Percentiles rank a stretch among this genome's conserved stretches.
Evolutionary conservation across 805 yeast species (phyloP).

Genomic region (Pichia heedii): DNA sequence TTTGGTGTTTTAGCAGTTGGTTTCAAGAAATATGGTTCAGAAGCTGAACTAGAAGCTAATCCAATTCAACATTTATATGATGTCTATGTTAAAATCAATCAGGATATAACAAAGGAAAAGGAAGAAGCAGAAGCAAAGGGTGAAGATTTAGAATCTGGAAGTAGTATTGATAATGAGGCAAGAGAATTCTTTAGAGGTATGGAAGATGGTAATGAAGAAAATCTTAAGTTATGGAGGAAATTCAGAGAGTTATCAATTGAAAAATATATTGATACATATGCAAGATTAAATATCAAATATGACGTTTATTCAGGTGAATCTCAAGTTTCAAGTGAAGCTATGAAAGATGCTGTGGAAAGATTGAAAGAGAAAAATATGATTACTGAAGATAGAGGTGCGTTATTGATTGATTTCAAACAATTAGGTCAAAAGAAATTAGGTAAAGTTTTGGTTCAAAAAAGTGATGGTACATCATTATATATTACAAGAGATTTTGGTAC

Average conservation of each 20-base stretch:
- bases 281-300: slow-evolving; percentile 81
- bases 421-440: slow-evolving; percentile 82
- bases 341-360: slow-evolving; percentile 54
- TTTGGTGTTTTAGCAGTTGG: slow-evolving; percentile 95
- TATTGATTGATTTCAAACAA: slow-evolving; percentile 73
- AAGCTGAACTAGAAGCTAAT: slow-evolving; percentile 57
- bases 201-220: slow-evolving; percentile 88
- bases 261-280: slow-evolving; percentile 79
- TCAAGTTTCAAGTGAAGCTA: slow-evolving; percentile 67
- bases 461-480: slow-evolving; percentile 92
- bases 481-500: slow-evolving; percentile 96
- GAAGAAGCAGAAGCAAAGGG: slow-evolving; percentile 45
- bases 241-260: slow-evolving; percentile 89
- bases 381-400: slow-evolving; percentile 85
- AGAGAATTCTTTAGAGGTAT: slow-evolving; percentile 78
- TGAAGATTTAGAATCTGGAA: slow-evolving; percentile 35
- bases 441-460: slow-evolving; percentile 83
- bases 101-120: slow-evolving; percentile 59
- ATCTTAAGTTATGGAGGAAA: slow-evolving; percentile 70
- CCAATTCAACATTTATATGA: slow-evolving; percentile 94
- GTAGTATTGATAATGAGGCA: slow-evolving; percentile 70
- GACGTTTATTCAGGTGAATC: slow-evolving; percentile 95
- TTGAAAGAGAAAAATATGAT: slow-evolving; percentile 64
- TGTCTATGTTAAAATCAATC: slow-evolving; percentile 82
- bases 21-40: slow-evolving; percentile 75